Evolutionary conservation across 176 grass and related monocot species (phyloP).

Genomic region (Puya raimondii): DNA sequence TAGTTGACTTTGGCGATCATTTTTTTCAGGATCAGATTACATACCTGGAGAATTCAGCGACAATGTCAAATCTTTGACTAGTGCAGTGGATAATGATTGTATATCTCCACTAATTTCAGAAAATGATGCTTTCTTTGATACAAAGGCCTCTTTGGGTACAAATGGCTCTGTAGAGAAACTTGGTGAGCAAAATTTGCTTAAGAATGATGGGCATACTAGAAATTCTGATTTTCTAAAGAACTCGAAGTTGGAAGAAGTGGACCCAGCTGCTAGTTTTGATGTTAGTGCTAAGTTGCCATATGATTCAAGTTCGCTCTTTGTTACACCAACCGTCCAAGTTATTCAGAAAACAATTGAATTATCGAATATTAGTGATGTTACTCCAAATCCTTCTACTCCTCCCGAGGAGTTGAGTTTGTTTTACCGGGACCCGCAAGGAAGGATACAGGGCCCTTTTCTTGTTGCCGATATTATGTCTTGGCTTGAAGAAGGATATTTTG

Average conservation of each 20-base stretch:
- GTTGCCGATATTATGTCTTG: slow-evolving; percentile 86
- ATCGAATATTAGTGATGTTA: slow-evolving; percentile 12
- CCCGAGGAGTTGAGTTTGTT: slow-evolving; percentile 85
- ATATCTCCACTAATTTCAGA: background rate
- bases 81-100: background rate
- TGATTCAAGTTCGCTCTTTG: slow-evolving; percentile 45
- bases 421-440: slow-evolving; percentile 91
- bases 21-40: too few species aligned
- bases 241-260: background rate
- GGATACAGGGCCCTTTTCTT: slow-evolving; percentile 85
- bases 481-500: slow-evolving; percentile 95
- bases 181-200: background rate
- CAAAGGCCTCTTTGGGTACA: background rate
- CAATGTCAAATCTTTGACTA: background rate
- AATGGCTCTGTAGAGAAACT: background rate
- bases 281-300: slow-evolving; percentile 49
- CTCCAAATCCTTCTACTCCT: slow-evolving; percentile 29
- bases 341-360: background rate
- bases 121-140: slow-evolving; percentile 3
- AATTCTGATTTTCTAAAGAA: background rate
- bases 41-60: too few species aligned
- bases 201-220: background rate
- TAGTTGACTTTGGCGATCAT: background rate
- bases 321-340: slow-evolving; percentile 20
- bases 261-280: background rate